These are phyloP conservation scores for Breviolum minutum DNA, from an alignment of 73 alveolate genomes.

Conservation along the genomic window DNA sequence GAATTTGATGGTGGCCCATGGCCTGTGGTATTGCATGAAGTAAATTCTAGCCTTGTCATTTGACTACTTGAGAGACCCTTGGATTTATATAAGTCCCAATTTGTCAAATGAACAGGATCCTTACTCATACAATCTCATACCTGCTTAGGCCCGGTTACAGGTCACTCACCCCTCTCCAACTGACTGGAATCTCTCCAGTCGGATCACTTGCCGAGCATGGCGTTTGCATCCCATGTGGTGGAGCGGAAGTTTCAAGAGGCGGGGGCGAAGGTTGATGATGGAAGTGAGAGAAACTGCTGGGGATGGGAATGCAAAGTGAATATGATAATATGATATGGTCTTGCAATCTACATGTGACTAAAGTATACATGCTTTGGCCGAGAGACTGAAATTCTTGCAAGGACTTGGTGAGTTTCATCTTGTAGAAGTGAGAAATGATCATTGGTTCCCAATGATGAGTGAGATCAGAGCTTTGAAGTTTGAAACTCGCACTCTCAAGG, in stretches of 20 bases:
- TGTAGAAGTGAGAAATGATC: no score
- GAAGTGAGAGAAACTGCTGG: neutral
- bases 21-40: no score
- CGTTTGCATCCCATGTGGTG: constrained; percentile 70
- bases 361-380: neutral
- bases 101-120: neutral
- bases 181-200: neutral
- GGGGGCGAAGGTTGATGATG: neutral
- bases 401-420: no score
- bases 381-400: no score
- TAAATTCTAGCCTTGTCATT: neutral
- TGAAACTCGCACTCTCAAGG: no score
- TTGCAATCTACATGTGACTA: neutral
- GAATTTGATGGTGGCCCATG: no score
- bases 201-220: constrained; percentile 79
- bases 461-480: no score
- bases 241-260: constrained; percentile 51
- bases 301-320: neutral
- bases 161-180: neutral
- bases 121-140: neutral
- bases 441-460: no score
- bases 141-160: neutral
- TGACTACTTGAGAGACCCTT: neutral
- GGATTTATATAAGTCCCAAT: neutral
- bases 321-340: neutral